phyloP scores from a whole-genome alignment of 129 eudicot genomes.

The Arctium lappa region DNA sequence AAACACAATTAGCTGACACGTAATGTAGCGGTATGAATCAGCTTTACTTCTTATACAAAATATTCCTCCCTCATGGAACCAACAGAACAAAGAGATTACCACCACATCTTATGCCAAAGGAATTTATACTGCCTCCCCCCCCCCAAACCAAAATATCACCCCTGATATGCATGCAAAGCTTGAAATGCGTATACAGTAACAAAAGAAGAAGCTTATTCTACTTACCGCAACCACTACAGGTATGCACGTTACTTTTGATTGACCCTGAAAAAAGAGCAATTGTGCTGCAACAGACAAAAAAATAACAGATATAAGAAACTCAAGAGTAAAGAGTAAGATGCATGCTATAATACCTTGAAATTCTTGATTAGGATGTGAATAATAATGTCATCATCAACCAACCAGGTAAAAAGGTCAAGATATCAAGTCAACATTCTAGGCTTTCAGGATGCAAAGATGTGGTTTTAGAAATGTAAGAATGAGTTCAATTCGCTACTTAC shows the following conservation, averaged over 20 bases:
- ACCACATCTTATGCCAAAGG: neutral
- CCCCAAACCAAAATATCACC: neutral
- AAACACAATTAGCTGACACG: neutral
- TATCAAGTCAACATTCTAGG: neutral
- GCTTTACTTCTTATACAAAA: neutral
- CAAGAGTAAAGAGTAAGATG: neutral
- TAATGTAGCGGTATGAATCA: neutral
- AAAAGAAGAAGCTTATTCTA: neutral
- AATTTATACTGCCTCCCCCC: neutral
- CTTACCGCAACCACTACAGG: conserved; percentile 95
- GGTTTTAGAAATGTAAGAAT: neutral
- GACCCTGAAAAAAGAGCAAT: conserved; percentile 61
- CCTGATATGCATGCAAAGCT: neutral
- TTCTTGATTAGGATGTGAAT: neutral
- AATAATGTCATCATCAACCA: neutral
- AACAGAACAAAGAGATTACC: neutral
- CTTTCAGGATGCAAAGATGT: neutral
- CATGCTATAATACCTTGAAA: neutral
- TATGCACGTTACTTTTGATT: conserved; percentile 58
- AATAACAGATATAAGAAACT: neutral
- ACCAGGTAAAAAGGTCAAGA: neutral
- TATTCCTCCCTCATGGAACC: neutral
- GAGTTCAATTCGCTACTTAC: conserved; percentile 43
- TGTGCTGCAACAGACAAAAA: conserved; percentile 63
- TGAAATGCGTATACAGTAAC: neutral